phyloP scores from a whole-genome alignment of 1,284 basidiomycete genomes.

The Apiotrichum montevideense region DNA sequence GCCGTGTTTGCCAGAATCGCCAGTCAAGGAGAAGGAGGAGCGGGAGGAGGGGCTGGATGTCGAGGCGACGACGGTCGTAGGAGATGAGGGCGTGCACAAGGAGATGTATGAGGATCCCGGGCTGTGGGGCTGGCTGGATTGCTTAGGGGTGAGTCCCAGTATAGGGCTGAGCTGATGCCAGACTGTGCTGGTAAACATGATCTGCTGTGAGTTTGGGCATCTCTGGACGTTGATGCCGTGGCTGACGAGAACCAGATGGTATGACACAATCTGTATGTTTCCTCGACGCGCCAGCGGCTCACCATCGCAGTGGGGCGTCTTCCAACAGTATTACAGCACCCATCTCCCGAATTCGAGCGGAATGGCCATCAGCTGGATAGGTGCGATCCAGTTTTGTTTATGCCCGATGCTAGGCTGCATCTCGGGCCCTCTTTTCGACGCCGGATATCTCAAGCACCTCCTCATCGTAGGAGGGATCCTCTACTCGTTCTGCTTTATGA shows the following conservation, averaged over 20 bases:
- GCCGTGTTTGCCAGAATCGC: background rate
- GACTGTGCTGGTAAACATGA: constrained; percentile 24
- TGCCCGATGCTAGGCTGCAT: constrained; percentile 49
- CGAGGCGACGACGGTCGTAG: background rate
- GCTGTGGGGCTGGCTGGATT: constrained; percentile 3
- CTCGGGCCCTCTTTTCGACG: constrained; percentile 58
- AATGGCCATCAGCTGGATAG: constrained; percentile 58
- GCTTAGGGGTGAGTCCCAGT: background rate
- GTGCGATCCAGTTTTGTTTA: constrained; percentile 58
- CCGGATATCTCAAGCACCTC: constrained; percentile 54
- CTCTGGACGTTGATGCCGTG: background rate
- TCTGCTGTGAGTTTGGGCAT: constrained; percentile 25
- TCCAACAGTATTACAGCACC: constrained; percentile 30
- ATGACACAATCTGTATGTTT: constrained; percentile 30
- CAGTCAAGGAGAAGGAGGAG: background rate
- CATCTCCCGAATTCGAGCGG: constrained; percentile 13
- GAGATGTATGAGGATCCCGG: constrained; percentile 1
- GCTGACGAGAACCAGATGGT: constrained; percentile 22
- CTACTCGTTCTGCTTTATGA: constrained; percentile 54
- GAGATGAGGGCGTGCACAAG: background rate
- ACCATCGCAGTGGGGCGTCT: constrained; percentile 25
- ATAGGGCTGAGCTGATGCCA: background rate
- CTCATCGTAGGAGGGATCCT: constrained; percentile 49
- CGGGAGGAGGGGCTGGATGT: background rate
- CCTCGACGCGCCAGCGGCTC: background rate